Percentiles rank a stretch among this genome's conserved stretches.
Evolutionary conservation across 352 stramenopile genomes (phyloP).

Genomic region (Globisporangium nodosum): DNA sequence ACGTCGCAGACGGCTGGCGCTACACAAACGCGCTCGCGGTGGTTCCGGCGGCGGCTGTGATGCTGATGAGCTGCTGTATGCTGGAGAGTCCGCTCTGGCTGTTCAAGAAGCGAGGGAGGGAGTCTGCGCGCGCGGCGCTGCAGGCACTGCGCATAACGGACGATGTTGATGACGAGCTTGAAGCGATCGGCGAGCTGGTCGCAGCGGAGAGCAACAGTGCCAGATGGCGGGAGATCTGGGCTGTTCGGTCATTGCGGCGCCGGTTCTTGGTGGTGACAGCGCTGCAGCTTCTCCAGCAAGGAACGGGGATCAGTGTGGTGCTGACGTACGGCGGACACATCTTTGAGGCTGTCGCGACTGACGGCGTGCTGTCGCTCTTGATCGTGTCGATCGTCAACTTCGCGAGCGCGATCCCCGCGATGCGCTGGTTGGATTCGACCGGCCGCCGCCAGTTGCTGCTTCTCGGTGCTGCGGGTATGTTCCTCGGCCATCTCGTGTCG

Average conservation of each 20-base stretch:
- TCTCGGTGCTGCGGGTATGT: neutral
- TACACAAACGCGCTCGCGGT: conserved; percentile 26
- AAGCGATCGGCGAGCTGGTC: conserved; percentile 43
- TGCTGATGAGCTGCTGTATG: conserved; percentile 37
- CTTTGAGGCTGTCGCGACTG: conserved; percentile 26
- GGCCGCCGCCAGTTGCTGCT: neutral
- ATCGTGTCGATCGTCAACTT: neutral
- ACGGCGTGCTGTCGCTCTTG: conserved; percentile 24
- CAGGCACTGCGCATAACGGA: conserved; percentile 25
- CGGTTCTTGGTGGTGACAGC: conserved; percentile 29
- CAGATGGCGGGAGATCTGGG: conserved; percentile 29
- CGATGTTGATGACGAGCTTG: conserved; percentile 23
- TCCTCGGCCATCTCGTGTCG: neutral
- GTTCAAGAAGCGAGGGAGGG: conserved; percentile 33
- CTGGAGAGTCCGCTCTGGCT: conserved; percentile 47
- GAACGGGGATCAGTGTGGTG: conserved; percentile 31
- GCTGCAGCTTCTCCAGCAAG: conserved; percentile 41
- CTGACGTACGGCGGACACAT: conserved; percentile 27
- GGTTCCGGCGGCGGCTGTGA: conserved; percentile 28
- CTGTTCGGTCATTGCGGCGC: conserved; percentile 5
- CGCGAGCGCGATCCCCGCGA: neutral
- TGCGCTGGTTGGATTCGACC: neutral
- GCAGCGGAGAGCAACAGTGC: conserved; percentile 20
- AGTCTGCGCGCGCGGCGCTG: conserved; percentile 21
- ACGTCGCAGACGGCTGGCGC: conserved; percentile 24